phyloP scores from a whole-genome alignment of 768 basidiomycete genomes.

The Suillus sp. region DNA sequence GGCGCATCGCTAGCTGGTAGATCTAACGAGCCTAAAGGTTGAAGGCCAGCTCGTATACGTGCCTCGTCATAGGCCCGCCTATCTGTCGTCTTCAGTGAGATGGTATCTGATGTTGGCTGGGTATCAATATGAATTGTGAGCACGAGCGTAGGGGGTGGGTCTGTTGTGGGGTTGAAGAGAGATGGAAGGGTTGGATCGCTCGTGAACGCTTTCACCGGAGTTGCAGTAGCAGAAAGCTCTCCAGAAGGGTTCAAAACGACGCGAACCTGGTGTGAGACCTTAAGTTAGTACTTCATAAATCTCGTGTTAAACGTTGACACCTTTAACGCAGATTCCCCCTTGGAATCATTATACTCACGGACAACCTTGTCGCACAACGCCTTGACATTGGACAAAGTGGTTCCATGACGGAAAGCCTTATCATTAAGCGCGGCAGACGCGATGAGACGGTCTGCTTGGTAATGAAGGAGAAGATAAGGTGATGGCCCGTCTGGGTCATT shows the following conservation, averaged over 20 bases:
- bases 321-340: slow-evolving; percentile 24
- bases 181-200: slow-evolving; percentile 44
- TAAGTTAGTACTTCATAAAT: slow-evolving; percentile 2
- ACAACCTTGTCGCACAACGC: slow-evolving; percentile 50
- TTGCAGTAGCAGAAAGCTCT: slow-evolving; percentile 37
- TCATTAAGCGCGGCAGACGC: slow-evolving; percentile 51
- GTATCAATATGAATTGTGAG: slow-evolving; percentile 58
- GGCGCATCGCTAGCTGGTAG: slow-evolving; percentile 20
- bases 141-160: slow-evolving; percentile 41
- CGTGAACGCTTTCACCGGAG: slow-evolving; percentile 34
- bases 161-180: slow-evolving; percentile 37
- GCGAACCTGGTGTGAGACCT: slow-evolving; percentile 46
- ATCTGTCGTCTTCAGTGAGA: slow-evolving; percentile 69
- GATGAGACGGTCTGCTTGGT: slow-evolving; percentile 62
- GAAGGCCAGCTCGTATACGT: slow-evolving; percentile 54
- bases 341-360: slow-evolving; percentile 21
- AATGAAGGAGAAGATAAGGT: slow-evolving; percentile 59
- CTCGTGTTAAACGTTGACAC: slow-evolving; percentile 12
- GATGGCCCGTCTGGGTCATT: slow-evolving; percentile 53
- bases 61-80: slow-evolving; percentile 63
- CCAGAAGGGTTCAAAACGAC: slow-evolving; percentile 48
- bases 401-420: slow-evolving; percentile 43
- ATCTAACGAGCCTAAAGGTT: slow-evolving; percentile 27
- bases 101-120: slow-evolving; percentile 50
- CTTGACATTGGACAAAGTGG: slow-evolving; percentile 45